Base-by-base conservation (phyloP, 2,329 filamentous ascomycete genomes). In the Chaetomium sp. region DNA sequence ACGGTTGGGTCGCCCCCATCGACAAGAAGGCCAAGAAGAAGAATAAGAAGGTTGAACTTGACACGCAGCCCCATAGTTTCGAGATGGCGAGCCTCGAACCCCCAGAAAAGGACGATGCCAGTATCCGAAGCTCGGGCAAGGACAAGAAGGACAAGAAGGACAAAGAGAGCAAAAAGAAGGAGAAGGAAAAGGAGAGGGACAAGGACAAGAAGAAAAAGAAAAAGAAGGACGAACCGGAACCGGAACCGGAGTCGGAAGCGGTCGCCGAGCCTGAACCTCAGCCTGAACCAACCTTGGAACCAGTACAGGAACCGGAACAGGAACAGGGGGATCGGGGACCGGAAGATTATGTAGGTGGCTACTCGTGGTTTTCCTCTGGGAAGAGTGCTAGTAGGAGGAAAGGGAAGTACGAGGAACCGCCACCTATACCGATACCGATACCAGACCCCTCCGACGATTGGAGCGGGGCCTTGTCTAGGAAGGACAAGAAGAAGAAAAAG, bases 321-420 rank as follows among this genome's bases (percentile, higher is more conserved):
- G 46, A 62, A 10, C 59, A 57, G 6, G 57, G 56, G 1, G 61
- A 64, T 19, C 62, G 67, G 65, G 62, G n/a, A 59, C 61, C 57
- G 55, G 58, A 59, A 68, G 63, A 7, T 63, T 64, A 27, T 27
- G 19, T 27, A 27, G 19, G 19, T 27, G 19, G 19, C 19, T 27
- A 27, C 19, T 27, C 19, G 19, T 27, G 19, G 19, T 27, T 27
- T 27, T 27, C 19, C 19, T 27, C 19, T 27, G 19, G 19, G 6
- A 65, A 61, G 37, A 61, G 82, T 59, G 66, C 71, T 53, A 73
- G 72, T 64, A 71, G 71, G 56, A 76, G 74, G 66, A 69, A 58
- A 40, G 32, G 49, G 55, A 63, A 59, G 66, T 66, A 62, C 44
- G 52, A 19, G 9, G 41, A 50, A 34, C 34, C 43, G 0, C 27